phyloP scores from a whole-genome alignment of 2,329 filamentous ascomycete genomes.

The Epichloe sylvatica region DNA sequence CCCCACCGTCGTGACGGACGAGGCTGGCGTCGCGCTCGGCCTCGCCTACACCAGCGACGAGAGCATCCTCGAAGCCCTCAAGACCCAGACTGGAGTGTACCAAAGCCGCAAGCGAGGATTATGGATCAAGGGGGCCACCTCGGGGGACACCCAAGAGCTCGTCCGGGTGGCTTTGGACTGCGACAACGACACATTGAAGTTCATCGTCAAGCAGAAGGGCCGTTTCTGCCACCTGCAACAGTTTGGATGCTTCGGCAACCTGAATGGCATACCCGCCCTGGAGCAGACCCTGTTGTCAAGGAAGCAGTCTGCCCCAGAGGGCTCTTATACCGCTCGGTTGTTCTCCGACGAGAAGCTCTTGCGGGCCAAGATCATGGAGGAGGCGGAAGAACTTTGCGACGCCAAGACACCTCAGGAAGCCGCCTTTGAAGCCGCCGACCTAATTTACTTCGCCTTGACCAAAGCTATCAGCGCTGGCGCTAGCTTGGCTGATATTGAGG shows the following conservation, averaged over 20 bases:
- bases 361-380: slow-evolving; percentile 94
- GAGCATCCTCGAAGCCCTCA: slow-evolving; percentile 74
- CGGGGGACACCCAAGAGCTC: slow-evolving; percentile 84
- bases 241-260: slow-evolving; percentile 80
- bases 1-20: slow-evolving; percentile 82
- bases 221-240: slow-evolving; percentile 91
- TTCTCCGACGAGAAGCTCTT: slow-evolving; percentile 86
- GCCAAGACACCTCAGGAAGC: slow-evolving; percentile 71
- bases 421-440: slow-evolving; percentile 85
- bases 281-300: slow-evolving; percentile 76
- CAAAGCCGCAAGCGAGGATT: slow-evolving; percentile 89
- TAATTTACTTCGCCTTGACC: slow-evolving; percentile 90
- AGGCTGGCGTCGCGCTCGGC: slow-evolving; percentile 69
- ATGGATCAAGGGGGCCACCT: slow-evolving; percentile 94
- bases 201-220: slow-evolving; percentile 79
- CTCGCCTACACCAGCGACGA: slow-evolving; percentile 90
- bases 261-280: slow-evolving; percentile 66
- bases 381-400: slow-evolving; percentile 87
- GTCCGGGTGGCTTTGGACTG: slow-evolving; percentile 78
- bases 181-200: slow-evolving; percentile 83
- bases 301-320: slow-evolving; percentile 68
- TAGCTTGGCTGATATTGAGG: slow-evolving; percentile 76
- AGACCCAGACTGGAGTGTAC: slow-evolving; percentile 71
- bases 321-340: slow-evolving; percentile 84
- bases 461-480: slow-evolving; percentile 80